Evolutionary conservation across 2,329 filamentous ascomycete genomes (phyloP).

Genomic region (Rasamsonia emersonii): DNA sequence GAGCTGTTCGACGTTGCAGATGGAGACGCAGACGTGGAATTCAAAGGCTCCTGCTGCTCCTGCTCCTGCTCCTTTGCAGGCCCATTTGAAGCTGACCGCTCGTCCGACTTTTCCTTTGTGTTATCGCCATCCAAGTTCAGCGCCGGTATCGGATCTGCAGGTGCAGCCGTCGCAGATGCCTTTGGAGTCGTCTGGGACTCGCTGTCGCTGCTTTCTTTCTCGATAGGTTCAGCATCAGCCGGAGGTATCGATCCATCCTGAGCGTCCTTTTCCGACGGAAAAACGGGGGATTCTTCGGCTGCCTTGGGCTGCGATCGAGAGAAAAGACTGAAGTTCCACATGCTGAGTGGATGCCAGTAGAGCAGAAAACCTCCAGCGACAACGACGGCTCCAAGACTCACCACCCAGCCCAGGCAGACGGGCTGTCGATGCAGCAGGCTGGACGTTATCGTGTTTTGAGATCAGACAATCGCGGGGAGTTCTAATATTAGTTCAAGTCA

Average conservation of each 20-base stretch:
- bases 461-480: no score
- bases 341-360: slow-evolving; percentile 30
- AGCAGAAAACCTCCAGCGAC: slow-evolving; percentile 32
- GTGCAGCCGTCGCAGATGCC: slow-evolving; percentile 18
- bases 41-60: no score
- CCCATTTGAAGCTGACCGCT: slow-evolving; percentile 9
- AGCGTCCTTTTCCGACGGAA: slow-evolving; percentile 1
- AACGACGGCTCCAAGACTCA: slow-evolving; percentile 30
- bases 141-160: slow-evolving; percentile 21
- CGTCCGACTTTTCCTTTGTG: slow-evolving; percentile 2
- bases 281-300: not conserved
- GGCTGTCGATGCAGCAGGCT: no score
- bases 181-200: slow-evolving; percentile 28
- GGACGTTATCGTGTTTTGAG: no score
- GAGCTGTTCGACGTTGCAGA: slow-evolving; percentile 11
- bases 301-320: slow-evolving; percentile 5
- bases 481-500: no score
- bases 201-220: slow-evolving; percentile 4
- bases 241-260: not conserved
- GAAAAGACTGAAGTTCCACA: slow-evolving; percentile 20
- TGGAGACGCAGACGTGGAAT: no score
- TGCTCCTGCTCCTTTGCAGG: slow-evolving; percentile 7
- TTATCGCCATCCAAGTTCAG: slow-evolving; percentile 21
- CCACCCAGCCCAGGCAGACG: slow-evolving; percentile 37
- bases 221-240: not conserved